These are phyloP conservation scores for Sporothrix globosa DNA, from an alignment of 2,329 filamentous ascomycete species.

Conservation along the genomic window DNA sequence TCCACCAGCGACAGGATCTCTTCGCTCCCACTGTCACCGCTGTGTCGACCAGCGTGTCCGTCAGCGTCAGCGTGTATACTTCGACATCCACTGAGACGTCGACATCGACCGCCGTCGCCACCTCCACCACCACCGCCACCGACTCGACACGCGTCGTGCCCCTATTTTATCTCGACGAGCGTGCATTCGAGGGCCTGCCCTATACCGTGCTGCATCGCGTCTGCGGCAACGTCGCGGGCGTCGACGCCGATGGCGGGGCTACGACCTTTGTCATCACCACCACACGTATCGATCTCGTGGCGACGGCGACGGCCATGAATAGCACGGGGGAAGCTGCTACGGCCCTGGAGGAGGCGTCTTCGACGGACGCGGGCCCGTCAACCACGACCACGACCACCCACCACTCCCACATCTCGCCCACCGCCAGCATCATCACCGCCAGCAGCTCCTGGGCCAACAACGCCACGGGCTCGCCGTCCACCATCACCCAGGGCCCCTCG, in stretches of 20 bases:
- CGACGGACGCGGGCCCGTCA: background rate
- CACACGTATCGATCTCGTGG: slow-evolving; percentile 36
- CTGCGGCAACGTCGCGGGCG: slow-evolving; percentile 37
- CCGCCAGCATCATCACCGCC: slow-evolving; percentile 29
- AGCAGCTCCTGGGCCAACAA: slow-evolving; percentile 33
- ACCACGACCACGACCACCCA: slow-evolving; percentile 19
- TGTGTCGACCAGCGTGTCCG: slow-evolving; percentile 23
- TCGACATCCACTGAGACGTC: slow-evolving; percentile 31
- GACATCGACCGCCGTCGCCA: slow-evolving; percentile 25
- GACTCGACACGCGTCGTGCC: slow-evolving; percentile 36
- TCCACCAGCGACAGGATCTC: slow-evolving; percentile 9
- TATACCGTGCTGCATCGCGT: slow-evolving; percentile 39
- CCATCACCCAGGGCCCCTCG: slow-evolving; percentile 40
- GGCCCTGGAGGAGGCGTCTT: background rate
- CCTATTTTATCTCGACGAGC: slow-evolving; percentile 40
- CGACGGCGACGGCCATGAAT: slow-evolving; percentile 3
- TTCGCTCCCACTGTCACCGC: slow-evolving; percentile 25
- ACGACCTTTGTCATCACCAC: slow-evolving; percentile 40
- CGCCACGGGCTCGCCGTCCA: slow-evolving; percentile 38
- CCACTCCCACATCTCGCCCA: slow-evolving; percentile 2
- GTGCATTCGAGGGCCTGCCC: slow-evolving; percentile 38
- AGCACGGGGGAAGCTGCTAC: background rate
- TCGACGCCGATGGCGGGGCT: slow-evolving; percentile 38
- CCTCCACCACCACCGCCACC: slow-evolving; percentile 31
- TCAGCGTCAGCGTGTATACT: slow-evolving; percentile 28